Percentiles rank a stretch among this genome's conserved stretches.
Evolutionary conservation across 495 filamentous ascomycete species (phyloP).

Genomic region (Hypoxylon rickii): DNA sequence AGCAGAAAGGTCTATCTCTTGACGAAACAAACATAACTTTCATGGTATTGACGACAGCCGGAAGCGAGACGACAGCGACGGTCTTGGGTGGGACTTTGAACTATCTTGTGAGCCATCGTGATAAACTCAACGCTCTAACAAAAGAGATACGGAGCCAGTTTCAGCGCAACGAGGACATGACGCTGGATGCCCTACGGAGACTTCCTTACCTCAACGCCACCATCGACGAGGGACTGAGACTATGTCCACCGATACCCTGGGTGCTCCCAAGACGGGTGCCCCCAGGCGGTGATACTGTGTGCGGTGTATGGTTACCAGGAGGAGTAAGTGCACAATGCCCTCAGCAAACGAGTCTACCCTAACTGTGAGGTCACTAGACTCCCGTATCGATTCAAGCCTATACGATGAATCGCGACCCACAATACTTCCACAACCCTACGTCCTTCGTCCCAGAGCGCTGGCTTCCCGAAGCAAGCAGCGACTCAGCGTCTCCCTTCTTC

Average conservation of each 20-base stretch:
- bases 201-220: slow-evolving; percentile 51
- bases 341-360: too few relatives aligned
- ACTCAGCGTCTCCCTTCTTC: slow-evolving; percentile 26
- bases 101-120: slow-evolving; percentile 51
- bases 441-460: slow-evolving; percentile 50
- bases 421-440: slow-evolving; percentile 16
- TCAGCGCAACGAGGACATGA: slow-evolving; percentile 46
- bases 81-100: slow-evolving; percentile 54
- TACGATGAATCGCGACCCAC: slow-evolving; percentile 30
- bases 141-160: slow-evolving; percentile 56
- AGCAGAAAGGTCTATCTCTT: slow-evolving; percentile 17
- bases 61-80: slow-evolving; percentile 63
- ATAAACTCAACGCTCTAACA: slow-evolving; percentile 41
- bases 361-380: too few relatives aligned
- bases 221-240: slow-evolving; percentile 50
- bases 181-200: slow-evolving; percentile 41
- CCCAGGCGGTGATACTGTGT: slow-evolving; percentile 38
- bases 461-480: slow-evolving; percentile 39
- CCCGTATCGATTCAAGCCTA: slow-evolving; percentile 40
- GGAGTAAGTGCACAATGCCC: neutral
- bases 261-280: slow-evolving; percentile 40
- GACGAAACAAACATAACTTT: slow-evolving; percentile 51
- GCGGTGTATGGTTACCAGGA: slow-evolving; percentile 11
- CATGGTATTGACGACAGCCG: slow-evolving; percentile 43
- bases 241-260: slow-evolving; percentile 44